Evolutionary conservation across 805 yeast species (phyloP).

Genomic region (Kluyveromyces aestuarii): DNA sequence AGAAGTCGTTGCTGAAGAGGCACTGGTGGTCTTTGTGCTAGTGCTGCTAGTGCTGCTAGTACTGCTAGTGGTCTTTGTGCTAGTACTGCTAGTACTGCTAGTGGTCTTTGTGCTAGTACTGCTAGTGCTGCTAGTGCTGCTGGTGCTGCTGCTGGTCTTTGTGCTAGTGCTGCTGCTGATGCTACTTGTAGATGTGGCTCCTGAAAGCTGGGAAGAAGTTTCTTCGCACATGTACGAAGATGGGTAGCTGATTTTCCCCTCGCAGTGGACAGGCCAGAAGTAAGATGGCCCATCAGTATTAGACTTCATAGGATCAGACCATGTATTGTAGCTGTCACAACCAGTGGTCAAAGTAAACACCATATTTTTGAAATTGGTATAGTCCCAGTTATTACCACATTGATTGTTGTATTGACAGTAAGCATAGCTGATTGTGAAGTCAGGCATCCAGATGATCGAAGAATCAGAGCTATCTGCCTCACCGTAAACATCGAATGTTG

Average conservation of each 20-base stretch:
- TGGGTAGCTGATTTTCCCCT: too few relatives aligned
- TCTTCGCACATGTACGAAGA: too few relatives aligned
- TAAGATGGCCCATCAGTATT: too few relatives aligned
- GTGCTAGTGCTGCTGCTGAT: neutral
- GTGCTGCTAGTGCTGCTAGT: too few relatives aligned
- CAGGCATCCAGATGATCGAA: conserved; percentile 12
- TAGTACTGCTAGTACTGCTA: neutral
- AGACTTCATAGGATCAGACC: too few relatives aligned
- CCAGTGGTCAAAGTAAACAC: conserved; percentile 13
- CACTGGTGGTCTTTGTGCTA: too few relatives aligned
- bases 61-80: too few relatives aligned
- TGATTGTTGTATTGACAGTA: conserved; percentile 12
- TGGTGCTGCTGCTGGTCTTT: neutral
- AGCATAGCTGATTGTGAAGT: conserved; percentile 13
- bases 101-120: neutral
- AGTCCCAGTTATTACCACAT: conserved; percentile 7
- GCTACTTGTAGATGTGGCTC: neutral
- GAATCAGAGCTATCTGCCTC: neutral
- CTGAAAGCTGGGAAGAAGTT: too few relatives aligned
- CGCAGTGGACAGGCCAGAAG: too few relatives aligned
- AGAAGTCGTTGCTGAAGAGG: too few relatives aligned
- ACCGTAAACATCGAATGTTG: conserved; percentile 12
- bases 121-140: neutral
- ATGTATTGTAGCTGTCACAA: conserved; percentile 9
- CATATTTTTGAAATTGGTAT: conserved; percentile 9